phyloP scores from a whole-genome alignment of 495 filamentous ascomycete genomes.

The Glutinoglossum americanum region DNA sequence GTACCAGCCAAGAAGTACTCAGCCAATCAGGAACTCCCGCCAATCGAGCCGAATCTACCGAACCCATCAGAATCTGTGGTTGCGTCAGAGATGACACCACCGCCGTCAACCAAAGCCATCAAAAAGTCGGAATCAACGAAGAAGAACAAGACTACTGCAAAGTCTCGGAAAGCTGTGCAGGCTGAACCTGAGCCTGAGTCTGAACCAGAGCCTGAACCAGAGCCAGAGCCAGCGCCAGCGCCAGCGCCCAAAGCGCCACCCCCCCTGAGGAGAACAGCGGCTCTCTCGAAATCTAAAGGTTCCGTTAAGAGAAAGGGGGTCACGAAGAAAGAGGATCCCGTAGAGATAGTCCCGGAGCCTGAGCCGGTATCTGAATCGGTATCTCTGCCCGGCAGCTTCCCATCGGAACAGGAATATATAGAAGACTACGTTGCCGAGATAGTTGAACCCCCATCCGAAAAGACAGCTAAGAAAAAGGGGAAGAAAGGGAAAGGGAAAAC shows the following conservation, averaged over 20 bases:
- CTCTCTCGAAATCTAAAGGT: background rate
- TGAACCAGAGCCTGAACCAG: background rate
- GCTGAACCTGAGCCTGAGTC: background rate
- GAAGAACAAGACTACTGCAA: conserved; percentile 3
- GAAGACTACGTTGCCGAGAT: conserved; percentile 1
- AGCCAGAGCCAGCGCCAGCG: background rate
- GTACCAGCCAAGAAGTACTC: no score
- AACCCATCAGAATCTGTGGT: background rate
- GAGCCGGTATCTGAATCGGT: background rate
- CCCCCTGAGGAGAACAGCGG: background rate
- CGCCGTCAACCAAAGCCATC: background rate
- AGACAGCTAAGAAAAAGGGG: background rate
- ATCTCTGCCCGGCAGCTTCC: conserved; percentile 2
- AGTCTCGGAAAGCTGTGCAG: background rate
- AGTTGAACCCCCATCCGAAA: background rate
- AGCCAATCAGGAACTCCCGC: background rate
- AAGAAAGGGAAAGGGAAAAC: conserved; percentile 1
- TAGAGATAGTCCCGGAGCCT: background rate
- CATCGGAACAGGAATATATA: background rate
- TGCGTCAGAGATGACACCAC: background rate
- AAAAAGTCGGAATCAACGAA: background rate
- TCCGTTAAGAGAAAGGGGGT: background rate
- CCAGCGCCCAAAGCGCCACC: background rate
- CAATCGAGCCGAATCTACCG: background rate
- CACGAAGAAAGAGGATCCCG: background rate